Conservation (phyloP, 257 asterid species). For the Gentiana straminea region DNA sequence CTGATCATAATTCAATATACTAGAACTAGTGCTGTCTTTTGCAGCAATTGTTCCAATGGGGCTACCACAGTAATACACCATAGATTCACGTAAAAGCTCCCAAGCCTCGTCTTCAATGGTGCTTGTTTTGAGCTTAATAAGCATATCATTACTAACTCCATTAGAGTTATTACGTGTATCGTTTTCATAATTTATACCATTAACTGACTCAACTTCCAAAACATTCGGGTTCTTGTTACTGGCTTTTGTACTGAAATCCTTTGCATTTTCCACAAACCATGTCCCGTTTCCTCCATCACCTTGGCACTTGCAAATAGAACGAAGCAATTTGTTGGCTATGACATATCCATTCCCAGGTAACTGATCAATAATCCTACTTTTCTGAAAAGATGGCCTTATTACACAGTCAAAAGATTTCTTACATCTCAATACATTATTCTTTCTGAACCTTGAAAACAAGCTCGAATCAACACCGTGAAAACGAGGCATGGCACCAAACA, state of each 20-base stretch:
- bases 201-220: conserved; percentile 19
- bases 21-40: conserved; percentile 42
- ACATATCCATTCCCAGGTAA: conserved; percentile 13
- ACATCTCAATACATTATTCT: conserved; percentile 16
- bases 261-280: conserved; percentile 26
- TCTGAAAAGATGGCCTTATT: conserved; percentile 4
- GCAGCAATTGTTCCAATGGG: conserved; percentile 78
- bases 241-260: conserved; percentile 17
- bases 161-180: conserved; percentile 17
- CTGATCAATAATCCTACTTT: conserved; percentile 13
- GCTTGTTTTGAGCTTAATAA: conserved; percentile 16
- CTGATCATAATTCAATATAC: conserved; percentile 59
- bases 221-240: conserved; percentile 13
- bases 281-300: conserved; percentile 31
- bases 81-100: conserved; percentile 44
- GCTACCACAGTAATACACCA: conserved; percentile 52
- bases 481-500: conserved; percentile 19
- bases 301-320: conserved; percentile 38
- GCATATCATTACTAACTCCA: conserved; percentile 20
- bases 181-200: conserved; percentile 16
- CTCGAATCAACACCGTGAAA: conserved; percentile 20
- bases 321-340: conserved; percentile 10
- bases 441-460: conserved; percentile 23
- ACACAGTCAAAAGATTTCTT: conserved; percentile 16
- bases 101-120: conserved; percentile 63